Base-by-base conservation (phyloP, 1,284 basidiomycete species). In the Ustilago trichophora region DNA sequence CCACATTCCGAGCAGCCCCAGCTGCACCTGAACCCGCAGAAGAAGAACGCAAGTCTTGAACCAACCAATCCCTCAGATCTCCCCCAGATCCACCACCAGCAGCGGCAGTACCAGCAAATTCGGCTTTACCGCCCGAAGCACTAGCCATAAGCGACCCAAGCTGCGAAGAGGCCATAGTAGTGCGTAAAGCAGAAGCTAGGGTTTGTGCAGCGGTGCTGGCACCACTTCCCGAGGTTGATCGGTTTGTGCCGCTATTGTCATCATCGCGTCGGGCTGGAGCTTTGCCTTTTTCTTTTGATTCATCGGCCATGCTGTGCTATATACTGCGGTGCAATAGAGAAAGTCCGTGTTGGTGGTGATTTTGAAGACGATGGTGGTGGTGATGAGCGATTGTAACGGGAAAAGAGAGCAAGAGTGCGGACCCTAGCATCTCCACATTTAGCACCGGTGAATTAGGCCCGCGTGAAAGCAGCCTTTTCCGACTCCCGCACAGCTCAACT, bases 141-240 rank as follows among this genome's bases (percentile, higher is more conserved):
- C 26, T 31, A 9, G 41, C 41, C 50, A 69, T 57, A 5, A 64
- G n/a, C 12, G 54, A 63, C 3, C 37, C 29, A 8, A 69, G 55
- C 51, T 69, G 66, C 8, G 50, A 47, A 4, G 55, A 47, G 0
- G 55, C 66, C 66, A 63, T 63, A 3, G 31, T 52, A 0, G 29
- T 40, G 5, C 66, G 50, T 6, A 69, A 24, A 2, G 55, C 43
- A 8, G 66, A 57, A 3, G 59, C 51, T 6, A 69, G 33, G 0
- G 34, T 43, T 18, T 55, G 63, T 2, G 63, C 47, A 22, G 57
- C 51, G 32, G 34, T 49, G 26, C 40, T 26, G 3, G 33, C 35
- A 3, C 12, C 27, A 3, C 25, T 36, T 24, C 5, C n/a, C n/a
- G n/a, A n/a, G n/a, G n/a, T n/a, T 16, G 26, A 18, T 35, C 3